Percentiles rank a stretch among this genome's conserved stretches.
phyloP scores from a whole-genome alignment of 768 basidiomycete species.

The Rhodotorula graminis region DNA sequence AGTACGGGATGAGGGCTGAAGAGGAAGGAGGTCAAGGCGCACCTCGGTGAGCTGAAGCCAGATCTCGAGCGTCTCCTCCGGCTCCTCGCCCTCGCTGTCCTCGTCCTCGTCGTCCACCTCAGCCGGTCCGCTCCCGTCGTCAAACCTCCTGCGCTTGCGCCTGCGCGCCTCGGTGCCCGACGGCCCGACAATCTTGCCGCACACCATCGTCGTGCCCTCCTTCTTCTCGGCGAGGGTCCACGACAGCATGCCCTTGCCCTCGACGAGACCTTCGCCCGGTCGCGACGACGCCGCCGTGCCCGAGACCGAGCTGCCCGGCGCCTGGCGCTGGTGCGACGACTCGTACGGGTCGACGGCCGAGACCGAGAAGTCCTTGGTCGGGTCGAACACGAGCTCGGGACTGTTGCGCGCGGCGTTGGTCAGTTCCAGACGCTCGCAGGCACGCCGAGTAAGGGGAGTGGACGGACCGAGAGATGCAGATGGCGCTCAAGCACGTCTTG shows the following conservation, averaged over 20 bases:
- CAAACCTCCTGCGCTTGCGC: constrained; percentile 19
- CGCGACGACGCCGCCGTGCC: neutral
- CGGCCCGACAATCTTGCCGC: constrained; percentile 11
- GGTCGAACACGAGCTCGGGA: constrained; percentile 36
- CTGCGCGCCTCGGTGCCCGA: neutral
- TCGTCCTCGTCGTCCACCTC: constrained; percentile 15
- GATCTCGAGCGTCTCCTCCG: constrained; percentile 37
- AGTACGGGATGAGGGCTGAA: neutral
- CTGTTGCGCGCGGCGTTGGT: neutral
- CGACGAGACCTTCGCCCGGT: constrained; percentile 19
- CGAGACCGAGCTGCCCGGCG: neutral
- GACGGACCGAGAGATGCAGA: constrained; percentile 39
- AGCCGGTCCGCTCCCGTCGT: constrained; percentile 9
- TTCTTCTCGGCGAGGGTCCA: constrained; percentile 39
- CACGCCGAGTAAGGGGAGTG: too few relatives aligned
- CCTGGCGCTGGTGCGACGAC: constrained; percentile 13
- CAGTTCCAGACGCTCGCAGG: neutral
- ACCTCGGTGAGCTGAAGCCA: constrained; percentile 38
- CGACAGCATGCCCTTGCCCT: constrained; percentile 40
- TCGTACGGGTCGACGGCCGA: constrained; percentile 38
- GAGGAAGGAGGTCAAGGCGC: neutral
- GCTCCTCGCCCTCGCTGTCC: constrained; percentile 24
- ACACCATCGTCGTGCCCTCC: constrained; percentile 35
- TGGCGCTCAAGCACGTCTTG: constrained; percentile 36
- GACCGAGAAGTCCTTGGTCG: constrained; percentile 37